Evolutionary conservation across 2,329 filamentous ascomycete species (phyloP).

Genomic region (Colletotrichum liaoningense): DNA sequence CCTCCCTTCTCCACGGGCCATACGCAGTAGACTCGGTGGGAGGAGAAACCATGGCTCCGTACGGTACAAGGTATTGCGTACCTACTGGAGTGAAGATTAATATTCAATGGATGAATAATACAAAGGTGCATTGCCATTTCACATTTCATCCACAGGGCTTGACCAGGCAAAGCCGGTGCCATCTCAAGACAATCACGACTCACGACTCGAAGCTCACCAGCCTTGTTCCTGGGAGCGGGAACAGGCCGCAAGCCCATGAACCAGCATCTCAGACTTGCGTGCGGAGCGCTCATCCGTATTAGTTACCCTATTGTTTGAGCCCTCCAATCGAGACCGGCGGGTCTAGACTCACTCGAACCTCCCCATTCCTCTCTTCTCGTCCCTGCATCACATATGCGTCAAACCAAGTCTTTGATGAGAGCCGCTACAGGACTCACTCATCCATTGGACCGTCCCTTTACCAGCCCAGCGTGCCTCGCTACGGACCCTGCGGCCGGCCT

Average conservation of each 20-base stretch:
- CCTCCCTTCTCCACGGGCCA: conserved; percentile 4
- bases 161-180: neutral
- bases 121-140: neutral
- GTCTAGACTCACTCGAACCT: conserved; percentile 3
- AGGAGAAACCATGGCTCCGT: neutral
- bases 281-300: neutral
- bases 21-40: neutral
- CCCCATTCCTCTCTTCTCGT: conserved; percentile 8
- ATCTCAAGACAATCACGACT: conserved; percentile 12
- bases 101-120: neutral
- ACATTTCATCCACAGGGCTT: neutral
- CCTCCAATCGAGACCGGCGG: neutral
- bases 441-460: neutral
- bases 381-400: conserved; percentile 26
- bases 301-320: neutral
- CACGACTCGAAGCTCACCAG: neutral
- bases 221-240: neutral
- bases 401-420: conserved; percentile 9
- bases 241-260: neutral
- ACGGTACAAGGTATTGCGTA: neutral
- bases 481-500: neutral
- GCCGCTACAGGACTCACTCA: neutral
- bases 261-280: conserved; percentile 1
- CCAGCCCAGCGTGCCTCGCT: neutral
- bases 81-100: neutral